Base-by-base conservation (phyloP, 2,329 filamentous ascomycete species). In the Fusarium tupiense region DNA sequence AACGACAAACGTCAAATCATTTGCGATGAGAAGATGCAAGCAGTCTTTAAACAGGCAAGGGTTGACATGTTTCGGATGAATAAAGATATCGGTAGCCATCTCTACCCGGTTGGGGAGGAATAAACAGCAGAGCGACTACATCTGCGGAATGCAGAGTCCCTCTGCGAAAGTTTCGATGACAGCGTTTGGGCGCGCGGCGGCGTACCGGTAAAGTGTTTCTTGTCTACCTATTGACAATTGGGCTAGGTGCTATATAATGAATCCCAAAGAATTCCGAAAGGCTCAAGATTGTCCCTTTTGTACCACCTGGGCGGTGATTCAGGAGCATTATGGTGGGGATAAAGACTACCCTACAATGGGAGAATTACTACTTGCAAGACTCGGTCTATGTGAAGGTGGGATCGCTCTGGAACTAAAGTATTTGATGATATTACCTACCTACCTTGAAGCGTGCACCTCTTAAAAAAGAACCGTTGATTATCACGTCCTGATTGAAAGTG, bases 41-140 rank as follows among this genome's bases (percentile, higher is more conserved):
- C 93, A 12, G 93, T 99, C 13, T 99, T 99, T 86, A 97, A 97
- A 83, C 90, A 93, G 79, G 91, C 95, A 79, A 93, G 90, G 79
- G 93, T 99, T 57, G 94, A 98, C 84, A 99, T 99, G 96, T 99
- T 99, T 83, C 95, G 94, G 76, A 98, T 99, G 96, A 98, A 98
- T 87, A 98, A 98, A 86, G 90, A 98, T 22, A 90, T 98, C 17
- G 94, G 94, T 72, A 92, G 93, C 81, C 96, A 98, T 80, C 87
- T 98, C 44, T 98, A 97, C 80, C 93, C 93, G 6, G 88, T 94
- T 54, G 94, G 96, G 82, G 91, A 83, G 65, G 80, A 81, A 49
- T 76, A 65, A 59, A 59, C 41, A 49, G 58, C 31, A 43, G 47
- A 54, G 64, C 33, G 31, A 53, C 26, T 43, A 35, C 57, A 44